Percentiles rank a stretch among this genome's conserved stretches.
Evolutionary conservation across 2,329 filamentous ascomycete genomes (phyloP).

Genomic region (Paecilomyces formosus): DNA sequence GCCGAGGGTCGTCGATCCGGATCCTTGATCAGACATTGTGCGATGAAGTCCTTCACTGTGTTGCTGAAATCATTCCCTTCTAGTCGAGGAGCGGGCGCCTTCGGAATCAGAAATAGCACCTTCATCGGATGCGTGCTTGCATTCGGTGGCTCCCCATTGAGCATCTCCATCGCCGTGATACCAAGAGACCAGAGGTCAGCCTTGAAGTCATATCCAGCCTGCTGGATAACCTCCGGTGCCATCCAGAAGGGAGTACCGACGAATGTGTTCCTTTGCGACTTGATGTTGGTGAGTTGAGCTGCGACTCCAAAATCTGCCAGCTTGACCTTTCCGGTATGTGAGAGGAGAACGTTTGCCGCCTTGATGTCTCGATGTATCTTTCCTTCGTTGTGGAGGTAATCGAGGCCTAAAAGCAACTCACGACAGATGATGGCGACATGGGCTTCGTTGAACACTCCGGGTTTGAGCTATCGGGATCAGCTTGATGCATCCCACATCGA

Average conservation of each 20-base stretch:
- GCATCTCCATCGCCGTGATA: slow-evolving; percentile 85
- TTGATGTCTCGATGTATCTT: slow-evolving; percentile 98
- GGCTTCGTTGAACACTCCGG: slow-evolving; percentile 75
- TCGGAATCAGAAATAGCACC: slow-evolving; percentile 83
- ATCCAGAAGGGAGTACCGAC: slow-evolving; percentile 98
- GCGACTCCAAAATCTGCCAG: slow-evolving; percentile 96
- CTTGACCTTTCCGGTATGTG: slow-evolving; percentile 83
- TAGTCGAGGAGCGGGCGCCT: slow-evolving; percentile 73
- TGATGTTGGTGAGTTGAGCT: slow-evolving; percentile 93
- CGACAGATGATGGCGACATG: slow-evolving; percentile 94
- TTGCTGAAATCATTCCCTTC: slow-evolving; percentile 74
- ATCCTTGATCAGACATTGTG: slow-evolving; percentile 86
- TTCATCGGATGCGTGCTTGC: slow-evolving; percentile 88
- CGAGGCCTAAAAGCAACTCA: slow-evolving; percentile 79
- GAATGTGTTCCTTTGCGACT: slow-evolving; percentile 94
- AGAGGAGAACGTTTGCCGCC: slow-evolving; percentile 91
- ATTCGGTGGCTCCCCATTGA: slow-evolving; percentile 80
- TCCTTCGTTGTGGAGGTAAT: slow-evolving; percentile 87
- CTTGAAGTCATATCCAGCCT: slow-evolving; percentile 77
- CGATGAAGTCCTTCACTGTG: slow-evolving; percentile 90
- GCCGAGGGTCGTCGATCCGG: slow-evolving; percentile 76
- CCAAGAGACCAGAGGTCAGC: slow-evolving; percentile 91
- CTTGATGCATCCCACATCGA: neutral
- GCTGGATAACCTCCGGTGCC: slow-evolving; percentile 90
- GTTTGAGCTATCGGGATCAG: slow-evolving; percentile 62